Base-by-base conservation (phyloP, 805 yeast species). In the Huiozyma sinensis region DNA sequence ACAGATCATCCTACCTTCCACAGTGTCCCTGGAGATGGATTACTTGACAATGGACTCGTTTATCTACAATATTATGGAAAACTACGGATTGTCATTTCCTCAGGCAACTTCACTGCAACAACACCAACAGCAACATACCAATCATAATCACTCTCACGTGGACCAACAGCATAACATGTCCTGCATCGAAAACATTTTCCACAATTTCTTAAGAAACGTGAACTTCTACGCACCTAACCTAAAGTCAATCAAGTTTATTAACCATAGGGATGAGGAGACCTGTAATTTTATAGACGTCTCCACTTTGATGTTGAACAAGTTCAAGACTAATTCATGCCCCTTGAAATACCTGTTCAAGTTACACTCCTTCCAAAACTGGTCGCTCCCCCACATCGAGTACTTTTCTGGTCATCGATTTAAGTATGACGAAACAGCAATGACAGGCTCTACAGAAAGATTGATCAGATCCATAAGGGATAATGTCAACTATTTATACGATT, bases 281-380 rank as follows among this genome's bases (percentile, higher is more conserved):
- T 50, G 55, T 33, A 56, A 55, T 38, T 51, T 52, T 36, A 47
- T 55, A 12, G 56, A 54, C 42, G 34, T 54, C 27, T 54, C 58
- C 1, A 37, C 52, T 12, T 39, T 46, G 9, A 44, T 52, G 38
- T 32, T 57, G 17, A 43, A 44, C 37, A 49, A 50, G 36, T 50
- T 53, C 17, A 46, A 42, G 29, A 33, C 34, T 6, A 40, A 42
- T 10, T 32, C 38, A n/a, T 45, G 50, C 11, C 43, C 48, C 7
- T 39, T 57, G 28, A 47, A 44, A 36, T 35, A 41, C 17, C 41
- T 50, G 11, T 57, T 57, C 39, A 40, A 47, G 28, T 30, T 59
- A 8, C 58, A 59, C 40, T 57, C 61, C 3, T 49, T 56, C 28
- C 42, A 48, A n/a, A 53, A 55, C 41, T 57, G 62, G 61, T 10